phyloP scores from a whole-genome alignment of 352 stramenopile genomes.

The Plasmopara viticola region DNA sequence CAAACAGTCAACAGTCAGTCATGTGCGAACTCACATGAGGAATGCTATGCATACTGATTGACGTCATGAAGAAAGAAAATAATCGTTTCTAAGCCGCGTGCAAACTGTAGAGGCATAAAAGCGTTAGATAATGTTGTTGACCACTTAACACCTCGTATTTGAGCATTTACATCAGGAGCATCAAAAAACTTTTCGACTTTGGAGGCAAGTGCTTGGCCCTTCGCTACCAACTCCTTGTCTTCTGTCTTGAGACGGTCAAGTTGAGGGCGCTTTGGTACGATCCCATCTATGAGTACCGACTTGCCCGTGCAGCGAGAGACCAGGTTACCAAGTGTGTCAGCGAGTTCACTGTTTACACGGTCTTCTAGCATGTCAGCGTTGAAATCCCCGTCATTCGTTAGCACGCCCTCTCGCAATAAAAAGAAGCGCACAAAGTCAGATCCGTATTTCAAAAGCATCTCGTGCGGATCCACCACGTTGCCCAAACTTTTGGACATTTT shows the following conservation, averaged over 20 bases:
- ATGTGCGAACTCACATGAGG: background rate
- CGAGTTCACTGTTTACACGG: slow-evolving; percentile 95
- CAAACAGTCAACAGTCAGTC: slow-evolving; percentile 2
- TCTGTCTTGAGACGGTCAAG: slow-evolving; percentile 27
- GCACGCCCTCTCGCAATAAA: slow-evolving; percentile 87
- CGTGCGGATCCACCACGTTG: slow-evolving; percentile 95
- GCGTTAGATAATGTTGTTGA: background rate
- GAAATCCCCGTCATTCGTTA: slow-evolving; percentile 94
- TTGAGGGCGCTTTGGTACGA: slow-evolving; percentile 34
- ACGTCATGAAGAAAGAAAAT: slow-evolving; percentile 79
- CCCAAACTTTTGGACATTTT: slow-evolving; percentile 99
- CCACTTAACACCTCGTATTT: slow-evolving; percentile 3
- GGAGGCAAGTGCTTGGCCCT: slow-evolving; percentile 38
- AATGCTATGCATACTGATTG: slow-evolving; percentile 37
- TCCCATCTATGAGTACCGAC: slow-evolving; percentile 47
- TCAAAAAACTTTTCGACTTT: slow-evolving; percentile 56
- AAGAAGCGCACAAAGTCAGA: slow-evolving; percentile 94
- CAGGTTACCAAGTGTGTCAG: slow-evolving; percentile 88
- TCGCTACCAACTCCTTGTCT: slow-evolving; percentile 50
- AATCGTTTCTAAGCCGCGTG: slow-evolving; percentile 59
- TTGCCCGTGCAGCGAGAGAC: slow-evolving; percentile 69
- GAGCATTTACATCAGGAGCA: slow-evolving; percentile 49
- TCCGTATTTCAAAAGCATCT: slow-evolving; percentile 89
- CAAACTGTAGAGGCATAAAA: slow-evolving; percentile 44
- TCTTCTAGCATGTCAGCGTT: slow-evolving; percentile 82